These are phyloP conservation scores for Phytophthora pistaciae DNA, from an alignment of 352 stramenopile genomes.

Conservation along the genomic window DNA sequence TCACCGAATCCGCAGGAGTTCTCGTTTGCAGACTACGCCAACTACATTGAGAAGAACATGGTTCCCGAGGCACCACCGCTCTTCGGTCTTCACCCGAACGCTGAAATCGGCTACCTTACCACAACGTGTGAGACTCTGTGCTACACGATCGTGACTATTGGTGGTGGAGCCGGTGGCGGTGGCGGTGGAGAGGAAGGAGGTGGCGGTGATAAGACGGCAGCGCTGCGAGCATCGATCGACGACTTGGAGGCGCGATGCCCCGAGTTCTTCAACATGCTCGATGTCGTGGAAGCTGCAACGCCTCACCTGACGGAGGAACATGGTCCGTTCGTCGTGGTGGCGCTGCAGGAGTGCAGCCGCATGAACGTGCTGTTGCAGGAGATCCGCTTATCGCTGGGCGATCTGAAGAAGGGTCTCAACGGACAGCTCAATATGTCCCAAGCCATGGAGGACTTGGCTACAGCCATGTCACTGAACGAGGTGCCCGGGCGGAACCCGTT, in stretches of 20 bases:
- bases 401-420: slow-evolving; percentile 97
- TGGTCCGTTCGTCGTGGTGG: slow-evolving; percentile 95
- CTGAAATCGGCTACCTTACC: slow-evolving; percentile 96
- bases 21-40: slow-evolving; percentile 85
- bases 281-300: slow-evolving; percentile 89
- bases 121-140: slow-evolving; percentile 93
- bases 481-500: slow-evolving; percentile 96
- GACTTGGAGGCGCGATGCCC: slow-evolving; percentile 93
- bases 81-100: slow-evolving; percentile 96
- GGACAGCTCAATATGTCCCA: slow-evolving; percentile 97
- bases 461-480: slow-evolving; percentile 93
- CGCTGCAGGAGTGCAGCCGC: slow-evolving; percentile 94
- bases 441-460: slow-evolving; percentile 95
- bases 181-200: slow-evolving; percentile 49
- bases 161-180: slow-evolving; percentile 66
- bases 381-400: slow-evolving; percentile 91
- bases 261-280: slow-evolving; percentile 94
- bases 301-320: slow-evolving; percentile 90
- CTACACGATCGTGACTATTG: slow-evolving; percentile 94
- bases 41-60: slow-evolving; percentile 96
- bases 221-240: slow-evolving; percentile 89
- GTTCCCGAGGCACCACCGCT: slow-evolving; percentile 92
- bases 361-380: slow-evolving; percentile 96
- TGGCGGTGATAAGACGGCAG: slow-evolving; percentile 77
- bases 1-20: slow-evolving; percentile 89